These are phyloP conservation scores for Tetradesmus lagerheimii DNA, from an alignment of 139 green algal genomes.

Conservation along the genomic window DNA sequence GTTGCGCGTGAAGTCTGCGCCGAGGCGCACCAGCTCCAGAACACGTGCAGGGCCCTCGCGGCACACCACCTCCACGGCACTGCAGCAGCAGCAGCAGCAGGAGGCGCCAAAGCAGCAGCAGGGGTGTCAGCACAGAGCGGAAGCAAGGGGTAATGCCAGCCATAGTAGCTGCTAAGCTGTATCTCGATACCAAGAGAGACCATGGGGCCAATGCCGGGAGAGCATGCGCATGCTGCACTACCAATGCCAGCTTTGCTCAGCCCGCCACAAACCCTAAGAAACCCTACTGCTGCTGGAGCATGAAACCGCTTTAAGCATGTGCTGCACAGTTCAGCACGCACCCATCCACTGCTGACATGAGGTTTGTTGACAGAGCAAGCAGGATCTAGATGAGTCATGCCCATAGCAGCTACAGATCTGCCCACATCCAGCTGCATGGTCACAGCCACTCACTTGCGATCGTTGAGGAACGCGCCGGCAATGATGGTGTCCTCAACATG, in stretches of 20 bases:
- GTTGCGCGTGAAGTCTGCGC: slow-evolving; percentile 90
- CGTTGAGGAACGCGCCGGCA: slow-evolving; percentile 88
- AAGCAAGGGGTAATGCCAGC: background rate
- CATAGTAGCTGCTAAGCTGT: too few species aligned
- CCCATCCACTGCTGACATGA: background rate
- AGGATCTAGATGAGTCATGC: background rate
- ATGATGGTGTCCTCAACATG: slow-evolving; percentile 95
- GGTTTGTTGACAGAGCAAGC: background rate
- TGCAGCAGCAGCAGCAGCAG: slow-evolving; percentile 38
- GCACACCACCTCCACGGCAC: slow-evolving; percentile 94
- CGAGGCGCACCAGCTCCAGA: slow-evolving; percentile 90
- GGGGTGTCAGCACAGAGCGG: background rate
- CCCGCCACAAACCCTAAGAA: background rate
- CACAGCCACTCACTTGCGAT: slow-evolving; percentile 71
- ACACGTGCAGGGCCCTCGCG: slow-evolving; percentile 91
- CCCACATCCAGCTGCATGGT: background rate
- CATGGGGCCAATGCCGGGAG: background rate
- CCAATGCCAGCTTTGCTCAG: background rate
- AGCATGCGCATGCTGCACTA: background rate
- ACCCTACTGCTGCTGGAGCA: background rate
- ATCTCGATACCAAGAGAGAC: too few species aligned
- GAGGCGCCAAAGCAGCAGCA: background rate
- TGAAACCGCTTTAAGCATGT: background rate
- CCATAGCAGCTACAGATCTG: background rate
- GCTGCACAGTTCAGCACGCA: background rate